Evolutionary conservation across 2,329 filamentous ascomycete genomes (phyloP).

Genomic region (Shiraia sp.): DNA sequence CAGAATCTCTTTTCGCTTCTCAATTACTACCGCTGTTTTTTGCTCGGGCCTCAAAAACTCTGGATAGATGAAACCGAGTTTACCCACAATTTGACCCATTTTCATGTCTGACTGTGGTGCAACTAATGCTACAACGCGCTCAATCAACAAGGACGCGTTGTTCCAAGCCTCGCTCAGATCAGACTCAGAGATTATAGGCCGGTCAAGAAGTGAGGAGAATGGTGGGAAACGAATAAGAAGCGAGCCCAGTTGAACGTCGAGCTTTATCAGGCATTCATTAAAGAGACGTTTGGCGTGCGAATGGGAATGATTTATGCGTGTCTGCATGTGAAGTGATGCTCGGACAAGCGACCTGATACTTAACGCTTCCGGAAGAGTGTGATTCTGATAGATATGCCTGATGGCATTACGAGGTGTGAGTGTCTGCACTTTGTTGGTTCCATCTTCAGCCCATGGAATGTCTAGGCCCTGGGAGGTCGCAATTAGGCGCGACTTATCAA

Average conservation of each 20-base stretch:
- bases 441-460: slow-evolving; percentile 80
- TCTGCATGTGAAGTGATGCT: slow-evolving; percentile 51
- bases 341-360: slow-evolving; percentile 62
- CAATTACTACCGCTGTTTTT: neutral
- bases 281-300: slow-evolving; percentile 61
- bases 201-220: slow-evolving; percentile 19
- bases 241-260: slow-evolving; percentile 44
- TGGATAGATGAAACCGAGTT: slow-evolving; percentile 49
- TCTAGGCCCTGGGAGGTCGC: slow-evolving; percentile 71
- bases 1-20: slow-evolving; percentile 4
- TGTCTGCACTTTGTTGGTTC: slow-evolving; percentile 77
- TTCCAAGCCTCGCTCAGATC: slow-evolving; percentile 26
- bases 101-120: slow-evolving; percentile 52
- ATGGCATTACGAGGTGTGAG: slow-evolving; percentile 82
- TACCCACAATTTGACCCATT: slow-evolving; percentile 48
- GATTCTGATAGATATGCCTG: slow-evolving; percentile 63
- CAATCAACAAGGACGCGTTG: slow-evolving; percentile 51
- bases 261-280: slow-evolving; percentile 50
- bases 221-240: slow-evolving; percentile 36
- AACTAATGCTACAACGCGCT: slow-evolving; percentile 54
- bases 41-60: slow-evolving; percentile 14
- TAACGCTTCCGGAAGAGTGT: slow-evolving; percentile 70
- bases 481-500: slow-evolving; percentile 73
- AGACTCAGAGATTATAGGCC: slow-evolving; percentile 14
- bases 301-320: slow-evolving; percentile 56